Evolutionary conservation across 2,329 filamentous ascomycete genomes (phyloP).

Genomic region (Aureobasidium melanogenum): DNA sequence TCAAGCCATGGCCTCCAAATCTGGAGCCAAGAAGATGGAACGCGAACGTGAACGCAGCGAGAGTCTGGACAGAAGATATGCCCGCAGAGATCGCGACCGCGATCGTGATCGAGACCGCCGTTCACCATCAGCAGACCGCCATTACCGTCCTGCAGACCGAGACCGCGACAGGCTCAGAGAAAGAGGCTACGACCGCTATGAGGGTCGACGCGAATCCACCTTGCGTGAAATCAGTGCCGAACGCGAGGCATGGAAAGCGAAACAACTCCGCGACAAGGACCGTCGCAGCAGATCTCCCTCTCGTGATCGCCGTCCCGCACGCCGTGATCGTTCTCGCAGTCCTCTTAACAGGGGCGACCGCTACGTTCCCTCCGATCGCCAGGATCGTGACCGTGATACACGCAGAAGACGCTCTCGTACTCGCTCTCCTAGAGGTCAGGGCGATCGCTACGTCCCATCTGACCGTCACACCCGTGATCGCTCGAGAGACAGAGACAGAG

Average conservation of each 20-base stretch:
- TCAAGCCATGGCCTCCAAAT: constrained; percentile 45
- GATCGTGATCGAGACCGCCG: neutral
- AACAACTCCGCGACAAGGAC: constrained; percentile 16
- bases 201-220: constrained; percentile 16
- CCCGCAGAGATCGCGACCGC: constrained; percentile 9
- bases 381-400: constrained; percentile 34
- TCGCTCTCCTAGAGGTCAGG: constrained; percentile 6
- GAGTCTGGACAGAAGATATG: constrained; percentile 11
- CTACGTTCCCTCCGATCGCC: constrained; percentile 22
- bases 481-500: constrained; percentile 15
- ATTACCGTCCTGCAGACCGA: constrained; percentile 13
- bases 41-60: constrained; percentile 31
- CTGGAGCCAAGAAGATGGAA: constrained; percentile 19
- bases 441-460: constrained; percentile 13
- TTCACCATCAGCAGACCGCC: constrained; percentile 1
- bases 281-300: constrained; percentile 8
- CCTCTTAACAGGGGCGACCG: neutral
- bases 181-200: constrained; percentile 8
- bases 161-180: constrained; percentile 9
- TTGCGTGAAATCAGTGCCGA: constrained; percentile 26
- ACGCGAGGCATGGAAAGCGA: constrained; percentile 25
- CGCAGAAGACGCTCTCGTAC: constrained; percentile 15
- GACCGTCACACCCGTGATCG: constrained; percentile 5
- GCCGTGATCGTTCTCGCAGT: constrained; percentile 16
- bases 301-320: constrained; percentile 15